Evolutionary conservation across 768 basidiomycete genomes (phyloP).

Genomic region (Trametes gibbosa): DNA sequence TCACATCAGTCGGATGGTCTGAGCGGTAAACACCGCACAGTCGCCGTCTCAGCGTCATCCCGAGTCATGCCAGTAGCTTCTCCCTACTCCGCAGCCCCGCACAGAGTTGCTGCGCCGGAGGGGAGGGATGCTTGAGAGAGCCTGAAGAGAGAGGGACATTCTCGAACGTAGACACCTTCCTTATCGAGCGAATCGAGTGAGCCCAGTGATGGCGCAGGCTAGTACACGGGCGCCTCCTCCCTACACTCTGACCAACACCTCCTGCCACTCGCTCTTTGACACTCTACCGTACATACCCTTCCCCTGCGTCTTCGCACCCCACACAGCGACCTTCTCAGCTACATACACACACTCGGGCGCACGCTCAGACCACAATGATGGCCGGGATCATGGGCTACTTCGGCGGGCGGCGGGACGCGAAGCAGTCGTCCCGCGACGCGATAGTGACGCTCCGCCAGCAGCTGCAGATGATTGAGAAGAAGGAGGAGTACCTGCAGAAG

Average conservation of each 20-base stretch:
- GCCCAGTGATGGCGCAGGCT: constrained; percentile 1
- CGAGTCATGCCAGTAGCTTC: not conserved
- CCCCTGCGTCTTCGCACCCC: not conserved
- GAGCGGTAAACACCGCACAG: too few relatives aligned
- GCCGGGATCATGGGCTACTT: constrained; percentile 86
- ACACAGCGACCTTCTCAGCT: not conserved
- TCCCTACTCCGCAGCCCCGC: not conserved
- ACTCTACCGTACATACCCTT: not conserved
- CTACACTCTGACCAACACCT: constrained; percentile 16
- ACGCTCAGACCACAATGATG: constrained; percentile 49
- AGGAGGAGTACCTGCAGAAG: constrained; percentile 94
- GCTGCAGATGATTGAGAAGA: constrained; percentile 97
- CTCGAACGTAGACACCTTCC: constrained; percentile 20
- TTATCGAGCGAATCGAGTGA: constrained; percentile 31
- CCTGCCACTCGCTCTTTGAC: not conserved
- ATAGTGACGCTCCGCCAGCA: constrained; percentile 93
- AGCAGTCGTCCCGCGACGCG: constrained; percentile 84
- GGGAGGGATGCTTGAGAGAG: not conserved
- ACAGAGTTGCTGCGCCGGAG: not conserved
- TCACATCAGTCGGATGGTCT: too few relatives aligned
- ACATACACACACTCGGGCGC: not conserved
- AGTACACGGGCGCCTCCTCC: constrained; percentile 8
- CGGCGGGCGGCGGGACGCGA: constrained; percentile 76
- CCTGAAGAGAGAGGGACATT: not conserved
- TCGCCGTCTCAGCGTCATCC: not conserved